Evolutionary conservation across 768 basidiomycete genomes (phyloP), one percentile per base, ranked within the genome.

Genomic region (Tylopilus vinaceipallidus): DNA sequence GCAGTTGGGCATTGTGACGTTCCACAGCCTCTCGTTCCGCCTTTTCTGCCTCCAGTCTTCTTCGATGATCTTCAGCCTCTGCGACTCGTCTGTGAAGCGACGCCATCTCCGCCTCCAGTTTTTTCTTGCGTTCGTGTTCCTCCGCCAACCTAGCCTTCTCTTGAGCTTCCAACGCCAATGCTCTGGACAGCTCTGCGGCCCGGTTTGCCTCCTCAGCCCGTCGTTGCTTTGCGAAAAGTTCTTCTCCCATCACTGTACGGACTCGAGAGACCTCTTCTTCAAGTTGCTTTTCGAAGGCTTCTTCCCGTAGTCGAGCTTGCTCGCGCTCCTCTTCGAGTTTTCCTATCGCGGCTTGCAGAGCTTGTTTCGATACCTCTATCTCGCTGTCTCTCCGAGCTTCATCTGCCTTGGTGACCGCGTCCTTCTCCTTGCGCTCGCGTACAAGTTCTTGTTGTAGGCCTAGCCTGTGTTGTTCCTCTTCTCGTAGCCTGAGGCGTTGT

Each of bases 71-170:
- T 30, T 68, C 68, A 11, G 68, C 60, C 45, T 68, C 60, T 1
- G 53, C 50, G 4, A 67, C 52, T 10, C 56, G 62, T 44, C 50
- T 54, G 50, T 62, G 60, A 26, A 68, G 62, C 16, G 56, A 54
- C 19, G 58, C 54, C 16, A 68, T 33, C 32, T 68, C 60, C n/a
- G 50, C 52, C 35, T 68, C 66, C 22, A 59, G 39, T 9, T 53
- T 58, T 56, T 56, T 61, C 20, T 64, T 68, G 24, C 57, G 63
- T 26, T 66, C 56, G 43, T 66, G 58, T 50, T 70, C 66, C 41
- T 70, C 66, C 12, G 57, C 61, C 29, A 59, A 12, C 35, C 63
- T 58, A 16, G 63, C 59, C 32, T 49, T 68, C 44, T 68, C 66
- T 39, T 70, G 65, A 20, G 63, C 66, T 35, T 67, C 67, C 10